phyloP scores from a whole-genome alignment of 371 early-diverging fungal genomes.

The Mortierella sp. region DNA sequence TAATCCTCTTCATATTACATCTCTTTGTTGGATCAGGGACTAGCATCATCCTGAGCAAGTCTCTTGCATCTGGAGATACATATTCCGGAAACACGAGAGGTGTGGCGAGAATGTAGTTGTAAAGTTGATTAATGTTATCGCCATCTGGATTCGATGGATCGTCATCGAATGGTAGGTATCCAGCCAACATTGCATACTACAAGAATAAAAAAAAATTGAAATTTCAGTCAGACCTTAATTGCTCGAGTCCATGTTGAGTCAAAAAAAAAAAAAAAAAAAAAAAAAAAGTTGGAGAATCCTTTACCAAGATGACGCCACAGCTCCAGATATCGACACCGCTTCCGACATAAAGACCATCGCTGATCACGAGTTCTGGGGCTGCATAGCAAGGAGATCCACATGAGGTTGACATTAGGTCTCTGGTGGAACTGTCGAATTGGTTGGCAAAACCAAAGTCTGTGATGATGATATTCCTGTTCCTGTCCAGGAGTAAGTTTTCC shows the following conservation, averaged over 20 bases:
- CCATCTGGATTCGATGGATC: conserved; percentile 95
- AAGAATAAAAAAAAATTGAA: conserved; percentile 60
- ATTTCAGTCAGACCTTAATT: not conserved
- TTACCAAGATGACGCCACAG: conserved; percentile 89
- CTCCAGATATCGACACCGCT: conserved; percentile 97
- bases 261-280: not conserved
- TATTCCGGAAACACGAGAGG: conserved; percentile 88
- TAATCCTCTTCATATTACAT: conserved; percentile 84
- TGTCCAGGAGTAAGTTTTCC: conserved; percentile 93
- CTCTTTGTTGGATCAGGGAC: conserved; percentile 88
- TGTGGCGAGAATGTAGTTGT: conserved; percentile 92
- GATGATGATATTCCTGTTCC: conserved; percentile 88
- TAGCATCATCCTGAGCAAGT: conserved; percentile 86
- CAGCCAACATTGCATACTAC: conserved; percentile 95
- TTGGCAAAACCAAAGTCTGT: conserved; percentile 99
- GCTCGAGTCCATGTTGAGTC: not conserved
- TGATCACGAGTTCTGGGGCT: conserved; percentile 96
- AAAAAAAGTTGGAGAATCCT: not conserved
- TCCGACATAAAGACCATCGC: conserved; percentile 95
- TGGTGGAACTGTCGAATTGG: conserved; percentile 74
- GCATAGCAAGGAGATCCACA: conserved; percentile 99
- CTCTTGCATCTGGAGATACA: conserved; percentile 78
- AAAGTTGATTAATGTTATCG: conserved; percentile 92
- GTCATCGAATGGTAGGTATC: conserved; percentile 98
- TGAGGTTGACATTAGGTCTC: conserved; percentile 86